A percentile compares a stretch with the other conserved stretches of the same genome.
These are phyloP conservation scores for Malus hybrid DNA, from an alignment of 331 rosid genomes.

Conservation along the genomic window DNA sequence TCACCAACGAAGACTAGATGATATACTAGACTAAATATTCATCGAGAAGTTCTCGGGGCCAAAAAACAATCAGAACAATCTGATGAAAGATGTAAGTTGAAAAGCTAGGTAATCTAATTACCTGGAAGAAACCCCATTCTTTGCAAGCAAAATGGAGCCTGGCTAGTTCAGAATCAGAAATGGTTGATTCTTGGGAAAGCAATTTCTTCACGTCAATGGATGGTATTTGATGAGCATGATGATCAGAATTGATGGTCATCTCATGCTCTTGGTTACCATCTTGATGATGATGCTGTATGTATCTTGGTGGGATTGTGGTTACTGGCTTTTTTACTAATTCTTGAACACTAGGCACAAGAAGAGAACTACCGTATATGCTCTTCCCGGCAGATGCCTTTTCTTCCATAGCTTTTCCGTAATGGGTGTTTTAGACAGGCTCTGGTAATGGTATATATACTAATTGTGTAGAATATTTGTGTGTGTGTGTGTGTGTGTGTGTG, in stretches of 20 bases:
- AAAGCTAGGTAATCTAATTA: neutral
- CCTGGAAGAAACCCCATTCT: slow-evolving; percentile 16
- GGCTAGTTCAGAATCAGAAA: slow-evolving; percentile 1
- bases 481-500: no score
- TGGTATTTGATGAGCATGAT: neutral
- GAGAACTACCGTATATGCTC: slow-evolving; percentile 3
- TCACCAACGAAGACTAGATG: no score
- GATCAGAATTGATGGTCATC: neutral
- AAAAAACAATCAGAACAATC: no score
- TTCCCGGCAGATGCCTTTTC: neutral
- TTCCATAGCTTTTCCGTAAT: neutral
- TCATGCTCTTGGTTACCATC: neutral
- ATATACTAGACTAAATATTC: no score
- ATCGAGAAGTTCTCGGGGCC: no score
- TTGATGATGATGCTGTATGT: neutral
- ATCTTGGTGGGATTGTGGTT: slow-evolving; percentile 9
- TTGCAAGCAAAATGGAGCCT: slow-evolving; percentile 4
- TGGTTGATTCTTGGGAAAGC: neutral
- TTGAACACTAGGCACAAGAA: slow-evolving; percentile 15
- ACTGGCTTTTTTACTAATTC: slow-evolving; percentile 9
- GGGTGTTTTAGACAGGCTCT: no score
- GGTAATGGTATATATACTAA: no score
- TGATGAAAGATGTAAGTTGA: neutral
- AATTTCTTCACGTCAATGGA: slow-evolving; percentile 8
- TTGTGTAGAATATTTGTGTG: no score